These are phyloP conservation scores for Phytophthora podocarpi DNA, from an alignment of 352 stramenopile species.

Conservation along the genomic window DNA sequence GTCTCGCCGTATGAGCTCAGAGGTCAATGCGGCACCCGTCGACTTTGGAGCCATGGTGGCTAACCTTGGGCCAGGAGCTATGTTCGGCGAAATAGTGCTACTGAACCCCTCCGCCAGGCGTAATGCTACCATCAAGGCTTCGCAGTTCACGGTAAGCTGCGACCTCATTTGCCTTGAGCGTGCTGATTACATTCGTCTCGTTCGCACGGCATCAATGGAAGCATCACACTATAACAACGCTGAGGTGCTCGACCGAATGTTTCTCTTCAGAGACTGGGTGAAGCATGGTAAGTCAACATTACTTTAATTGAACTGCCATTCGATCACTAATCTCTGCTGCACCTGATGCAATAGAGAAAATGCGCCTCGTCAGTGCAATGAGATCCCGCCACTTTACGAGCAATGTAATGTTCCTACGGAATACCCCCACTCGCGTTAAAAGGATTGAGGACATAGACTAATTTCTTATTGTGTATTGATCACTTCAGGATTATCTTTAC, in stretches of 20 bases:
- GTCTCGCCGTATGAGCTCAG: constrained; percentile 28
- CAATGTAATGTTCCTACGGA: no score
- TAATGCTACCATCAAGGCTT: constrained; percentile 77
- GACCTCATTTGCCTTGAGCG: constrained; percentile 76
- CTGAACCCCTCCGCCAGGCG: constrained; percentile 65
- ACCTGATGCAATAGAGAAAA: constrained; percentile 53
- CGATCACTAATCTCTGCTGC: neutral
- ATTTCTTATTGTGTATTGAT: neutral
- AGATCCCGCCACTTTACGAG: constrained; percentile 62
- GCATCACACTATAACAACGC: constrained; percentile 80
- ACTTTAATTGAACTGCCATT: neutral
- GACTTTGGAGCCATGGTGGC: constrained; percentile 68
- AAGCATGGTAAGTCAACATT: constrained; percentile 61
- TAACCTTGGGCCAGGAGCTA: constrained; percentile 68
- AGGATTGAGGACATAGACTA: neutral
- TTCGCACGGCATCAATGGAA: constrained; percentile 80
- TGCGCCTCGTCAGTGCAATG: constrained; percentile 74
- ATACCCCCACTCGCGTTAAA: no score
- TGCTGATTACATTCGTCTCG: constrained; percentile 72
- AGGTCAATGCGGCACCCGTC: constrained; percentile 9
- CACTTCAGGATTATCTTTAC: constrained; percentile 73
- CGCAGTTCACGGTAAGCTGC: constrained; percentile 63
- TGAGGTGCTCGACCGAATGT: constrained; percentile 79
- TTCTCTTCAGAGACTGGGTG: constrained; percentile 69
- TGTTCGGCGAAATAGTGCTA: constrained; percentile 81